Evolutionary conservation across 805 yeast genomes (phyloP), one percentile per base, ranked within the genome.

Genomic region (Cyberlindnera galapagoensis): DNA sequence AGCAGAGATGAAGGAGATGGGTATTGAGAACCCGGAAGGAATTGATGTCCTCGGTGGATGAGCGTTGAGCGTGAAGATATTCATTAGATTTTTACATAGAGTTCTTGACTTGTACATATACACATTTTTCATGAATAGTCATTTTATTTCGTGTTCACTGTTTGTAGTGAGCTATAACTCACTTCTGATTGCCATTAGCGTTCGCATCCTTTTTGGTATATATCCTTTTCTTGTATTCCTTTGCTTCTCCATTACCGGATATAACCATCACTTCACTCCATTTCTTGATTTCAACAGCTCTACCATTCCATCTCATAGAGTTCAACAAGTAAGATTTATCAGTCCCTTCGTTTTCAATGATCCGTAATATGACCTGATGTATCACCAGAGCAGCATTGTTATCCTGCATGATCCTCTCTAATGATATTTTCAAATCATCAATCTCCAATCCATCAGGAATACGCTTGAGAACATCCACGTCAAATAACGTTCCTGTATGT

Each of bases 381-480:
- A 85, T 68, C 10, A 64, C 51, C 19, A 67, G 46, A 34, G 62
- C 71, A 25, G 81, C 54, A 13, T 75, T 80, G 38, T 81, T 76
- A 40, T 80, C 83, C 18, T 61, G 65, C 9, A 80, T 66, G 9
- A 90, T 79, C 13, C 71, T 68, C 9, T 71, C 59, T 21, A 90
- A 58, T 0, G 83, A 75, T 3, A 59, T 58, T 42, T 74, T 73
- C 28, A 90, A 60, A 0, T 83, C 94, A 4, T 68, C 74, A 29
- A 90, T 75, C 37, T 69, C 67, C 44, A 78, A 66, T 18, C 72
- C 66, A 8, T 61, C 57, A 0, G 90, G 83, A 38, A 88, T 79
- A 19, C 74, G 60, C 35, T 69, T 62, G 20, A 88, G 63, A 10
- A 88, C 79, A 2, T 73, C 71, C 4, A 92, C 85, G 44, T 78